A percentile compares a stretch with the other conserved stretches of the same genome.
phyloP scores from a whole-genome alignment of 768 basidiomycete genomes.

The Hericium coralloides region DNA sequence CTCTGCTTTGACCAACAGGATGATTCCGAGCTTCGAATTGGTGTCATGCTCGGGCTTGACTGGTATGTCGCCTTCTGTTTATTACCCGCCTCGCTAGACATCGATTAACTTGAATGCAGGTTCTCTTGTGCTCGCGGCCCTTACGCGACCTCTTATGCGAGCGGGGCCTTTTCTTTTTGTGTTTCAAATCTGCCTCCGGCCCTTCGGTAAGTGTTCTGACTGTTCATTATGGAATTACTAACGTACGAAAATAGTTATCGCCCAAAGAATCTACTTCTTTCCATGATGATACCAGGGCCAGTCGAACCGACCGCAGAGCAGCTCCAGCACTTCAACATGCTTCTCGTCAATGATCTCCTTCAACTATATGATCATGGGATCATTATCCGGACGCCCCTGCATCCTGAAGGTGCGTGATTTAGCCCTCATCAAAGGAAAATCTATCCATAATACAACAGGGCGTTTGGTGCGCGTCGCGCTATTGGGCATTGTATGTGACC shows the following conservation, averaged over 20 bases:
- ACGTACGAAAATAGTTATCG: neutral
- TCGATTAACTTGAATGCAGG: too few relatives aligned
- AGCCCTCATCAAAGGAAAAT: conserved; percentile 3
- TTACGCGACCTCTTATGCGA: neutral
- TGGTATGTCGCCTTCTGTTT: too few relatives aligned
- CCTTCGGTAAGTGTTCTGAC: neutral
- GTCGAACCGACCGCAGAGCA: too few relatives aligned
- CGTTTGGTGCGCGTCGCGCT: neutral
- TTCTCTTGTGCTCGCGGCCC: neutral
- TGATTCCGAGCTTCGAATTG: too few relatives aligned
- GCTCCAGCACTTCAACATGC: neutral
- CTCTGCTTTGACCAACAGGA: too few relatives aligned
- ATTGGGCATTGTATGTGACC: conserved; percentile 8
- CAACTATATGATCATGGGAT: neutral
- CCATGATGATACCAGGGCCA: too few relatives aligned
- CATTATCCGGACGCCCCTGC: neutral
- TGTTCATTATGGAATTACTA: neutral
- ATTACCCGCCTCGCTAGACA: too few relatives aligned
- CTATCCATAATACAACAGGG: too few relatives aligned
- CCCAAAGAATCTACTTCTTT: too few relatives aligned
- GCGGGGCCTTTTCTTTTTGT: neutral
- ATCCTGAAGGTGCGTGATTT: neutral
- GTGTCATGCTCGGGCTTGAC: too few relatives aligned
- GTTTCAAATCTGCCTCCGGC: neutral
- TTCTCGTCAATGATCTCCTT: neutral